Base-by-base conservation (phyloP, 352 stramenopile species). In the Pythium chondricola region DNA sequence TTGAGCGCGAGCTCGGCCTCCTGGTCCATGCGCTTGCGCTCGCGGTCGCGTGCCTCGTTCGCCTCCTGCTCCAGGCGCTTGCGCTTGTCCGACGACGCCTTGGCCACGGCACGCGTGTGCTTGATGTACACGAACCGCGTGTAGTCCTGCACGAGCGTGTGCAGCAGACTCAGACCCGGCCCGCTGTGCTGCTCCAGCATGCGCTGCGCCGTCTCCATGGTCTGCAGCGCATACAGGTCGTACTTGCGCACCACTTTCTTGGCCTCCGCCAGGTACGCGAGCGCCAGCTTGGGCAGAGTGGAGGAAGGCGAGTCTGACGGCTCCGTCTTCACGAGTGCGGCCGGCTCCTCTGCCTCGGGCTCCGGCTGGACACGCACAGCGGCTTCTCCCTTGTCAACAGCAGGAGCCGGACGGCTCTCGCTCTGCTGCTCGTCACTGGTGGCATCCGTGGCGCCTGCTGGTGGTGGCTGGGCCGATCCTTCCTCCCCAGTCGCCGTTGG, bases 121-220 rank as follows among this genome's bases (percentile, higher is more conserved):
- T 93, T 93, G 37, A 84, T 69, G 60, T 88, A 87, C 46, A 93
- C 48, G 48, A 88, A 87, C 11, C 79, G 79, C 40, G 83, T 93
- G 65, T 91, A 93, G 52, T 93, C 83, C 30, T 88, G 71, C 4
- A 83, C 71, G 29, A 93, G 63, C 49, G 76, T 80, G 25, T 70
- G 70, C 40, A 93, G 52, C 24, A 91, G 62, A 10, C 69, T 76
- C 13, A 93, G 62, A 1, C 58, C 77, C 0, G 80, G 83, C 9
- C 83, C 83, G 25, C 58, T 83, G 36, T 74, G 70, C 20, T 63
- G 58, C 17, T 70, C 39, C 14, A 90, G 56, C 67, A 87, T 88
- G 25, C 65, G 58, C 20, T 72, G 63, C 11, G 79, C 80, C 6
- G 65, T 67, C 62, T 86, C 65, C 16, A 93, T 51, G n/a, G 81